Conservation (phyloP, 2,329 filamentous ascomycete genomes). For the Lizonia empirigonia region DNA sequence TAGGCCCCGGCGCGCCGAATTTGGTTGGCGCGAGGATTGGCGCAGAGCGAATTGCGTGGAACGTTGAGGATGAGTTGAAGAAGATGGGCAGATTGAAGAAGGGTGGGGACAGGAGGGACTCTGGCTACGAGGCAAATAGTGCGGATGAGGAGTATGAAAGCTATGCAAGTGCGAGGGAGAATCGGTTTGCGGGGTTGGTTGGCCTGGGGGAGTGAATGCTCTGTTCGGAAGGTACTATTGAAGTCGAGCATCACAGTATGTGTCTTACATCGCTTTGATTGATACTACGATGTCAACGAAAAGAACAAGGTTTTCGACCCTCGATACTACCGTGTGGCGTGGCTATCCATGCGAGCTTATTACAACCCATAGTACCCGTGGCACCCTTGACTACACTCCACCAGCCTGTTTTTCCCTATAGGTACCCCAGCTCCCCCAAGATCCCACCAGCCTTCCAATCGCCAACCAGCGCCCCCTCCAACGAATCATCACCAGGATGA, state of each 20-base stretch:
- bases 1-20: constrained; percentile 76
- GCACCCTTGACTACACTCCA: too few species aligned
- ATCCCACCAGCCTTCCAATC: not conserved
- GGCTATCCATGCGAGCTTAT: too few species aligned
- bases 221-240: too few species aligned
- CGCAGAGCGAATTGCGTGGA: constrained; percentile 75
- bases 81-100: constrained; percentile 24
- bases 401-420: too few species aligned
- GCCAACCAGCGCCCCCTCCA: not conserved
- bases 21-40: constrained; percentile 74
- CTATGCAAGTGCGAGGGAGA: constrained; percentile 51
- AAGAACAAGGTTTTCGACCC: too few species aligned
- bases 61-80: constrained; percentile 64
- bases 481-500: too few species aligned
- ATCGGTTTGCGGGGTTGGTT: constrained; percentile 49
- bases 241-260: not conserved
- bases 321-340: too few species aligned
- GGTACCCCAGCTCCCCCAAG: not conserved
- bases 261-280: not conserved
- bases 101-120: constrained; percentile 12
- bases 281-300: not conserved
- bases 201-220: constrained; percentile 5
- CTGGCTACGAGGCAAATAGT: constrained; percentile 16
- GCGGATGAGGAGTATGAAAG: constrained; percentile 31
- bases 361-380: too few species aligned